Evolutionary conservation across 2,329 filamentous ascomycete species (phyloP).

Genomic region (Colletotrichum tanaceti): DNA sequence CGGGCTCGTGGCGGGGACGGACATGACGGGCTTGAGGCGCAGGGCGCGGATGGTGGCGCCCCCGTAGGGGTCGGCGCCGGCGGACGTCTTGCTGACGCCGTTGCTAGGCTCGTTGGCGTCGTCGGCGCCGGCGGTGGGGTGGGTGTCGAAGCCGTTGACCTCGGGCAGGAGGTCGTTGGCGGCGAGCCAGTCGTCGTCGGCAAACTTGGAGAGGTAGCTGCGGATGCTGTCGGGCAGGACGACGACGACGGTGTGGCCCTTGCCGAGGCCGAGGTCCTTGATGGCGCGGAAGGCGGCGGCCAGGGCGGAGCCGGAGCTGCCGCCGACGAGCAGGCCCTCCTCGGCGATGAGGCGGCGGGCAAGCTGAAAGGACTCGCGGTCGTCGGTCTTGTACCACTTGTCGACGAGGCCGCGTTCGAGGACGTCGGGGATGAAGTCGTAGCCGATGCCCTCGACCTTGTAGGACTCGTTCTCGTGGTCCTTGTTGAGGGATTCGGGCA

Average conservation of each 20-base stretch:
- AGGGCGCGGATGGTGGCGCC: constrained; percentile 84
- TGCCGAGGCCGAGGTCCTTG: constrained; percentile 79
- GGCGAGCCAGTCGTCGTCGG: constrained; percentile 98
- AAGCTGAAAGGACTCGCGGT: constrained; percentile 89
- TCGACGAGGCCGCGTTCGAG: constrained; percentile 83
- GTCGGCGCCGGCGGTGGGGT: constrained; percentile 52
- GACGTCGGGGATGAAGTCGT: constrained; percentile 97
- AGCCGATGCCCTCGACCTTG: constrained; percentile 98
- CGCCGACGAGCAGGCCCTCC: constrained; percentile 92
- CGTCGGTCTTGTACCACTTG: constrained; percentile 98
- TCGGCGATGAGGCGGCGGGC: constrained; percentile 92
- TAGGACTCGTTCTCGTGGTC: constrained; percentile 85
- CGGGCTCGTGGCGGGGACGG: constrained; percentile 75
- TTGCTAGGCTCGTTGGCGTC: constrained; percentile 48
- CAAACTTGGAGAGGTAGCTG: constrained; percentile 98
- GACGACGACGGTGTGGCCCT: constrained; percentile 90
- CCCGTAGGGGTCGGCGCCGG: constrained; percentile 72
- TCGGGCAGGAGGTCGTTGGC: constrained; percentile 90
- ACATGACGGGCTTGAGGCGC: constrained; percentile 92
- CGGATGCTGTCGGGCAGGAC: constrained; percentile 95
- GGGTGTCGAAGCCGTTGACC: constrained; percentile 59
- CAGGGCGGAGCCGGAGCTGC: constrained; percentile 93
- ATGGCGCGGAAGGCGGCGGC: constrained; percentile 81
- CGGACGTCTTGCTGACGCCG: constrained; percentile 43
- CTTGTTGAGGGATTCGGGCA: constrained; percentile 83